Percentiles rank a stretch among this genome's conserved stretches.
Conservation (phyloP, 805 yeast species). For the Priceomyces fermenticarens region DNA sequence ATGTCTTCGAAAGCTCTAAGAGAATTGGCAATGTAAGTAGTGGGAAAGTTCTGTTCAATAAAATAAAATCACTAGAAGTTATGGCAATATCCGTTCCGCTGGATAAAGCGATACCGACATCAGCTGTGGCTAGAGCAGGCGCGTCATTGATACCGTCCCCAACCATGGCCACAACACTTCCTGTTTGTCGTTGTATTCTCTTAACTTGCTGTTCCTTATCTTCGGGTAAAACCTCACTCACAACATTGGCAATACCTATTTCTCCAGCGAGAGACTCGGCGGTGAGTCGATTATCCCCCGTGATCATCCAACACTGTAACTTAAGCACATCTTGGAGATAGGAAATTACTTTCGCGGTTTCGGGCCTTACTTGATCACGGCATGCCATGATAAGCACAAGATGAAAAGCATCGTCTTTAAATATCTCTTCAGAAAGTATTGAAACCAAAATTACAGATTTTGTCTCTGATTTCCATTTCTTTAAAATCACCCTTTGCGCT, state of each 20-base stretch:
- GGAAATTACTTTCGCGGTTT: constrained; percentile 49
- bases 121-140: constrained; percentile 72
- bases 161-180: constrained; percentile 69
- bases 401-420: constrained; percentile 27
- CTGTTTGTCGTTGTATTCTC: constrained; percentile 44
- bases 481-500: constrained; percentile 31
- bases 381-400: constrained; percentile 53
- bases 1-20: constrained; percentile 48
- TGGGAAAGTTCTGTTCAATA: constrained; percentile 53
- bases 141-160: constrained; percentile 98
- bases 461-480: constrained; percentile 59
- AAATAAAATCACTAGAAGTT: constrained; percentile 70
- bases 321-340: constrained; percentile 34
- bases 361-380: constrained; percentile 59
- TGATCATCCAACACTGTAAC: constrained; percentile 69
- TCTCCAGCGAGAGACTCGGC: constrained; percentile 66
- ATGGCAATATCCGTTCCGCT: constrained; percentile 76
- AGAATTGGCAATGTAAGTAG: constrained; percentile 52
- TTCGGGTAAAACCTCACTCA: constrained; percentile 71
- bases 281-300: constrained; percentile 69
- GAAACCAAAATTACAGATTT: constrained; percentile 64
- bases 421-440: constrained; percentile 25
- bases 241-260: constrained; percentile 56
- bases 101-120: constrained; percentile 74
- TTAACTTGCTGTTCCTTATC: constrained; percentile 63